Evolutionary conservation across 441 rosid species (phyloP), one percentile per base, ranked within the genome.

Genomic region (Mallotus repandus): DNA sequence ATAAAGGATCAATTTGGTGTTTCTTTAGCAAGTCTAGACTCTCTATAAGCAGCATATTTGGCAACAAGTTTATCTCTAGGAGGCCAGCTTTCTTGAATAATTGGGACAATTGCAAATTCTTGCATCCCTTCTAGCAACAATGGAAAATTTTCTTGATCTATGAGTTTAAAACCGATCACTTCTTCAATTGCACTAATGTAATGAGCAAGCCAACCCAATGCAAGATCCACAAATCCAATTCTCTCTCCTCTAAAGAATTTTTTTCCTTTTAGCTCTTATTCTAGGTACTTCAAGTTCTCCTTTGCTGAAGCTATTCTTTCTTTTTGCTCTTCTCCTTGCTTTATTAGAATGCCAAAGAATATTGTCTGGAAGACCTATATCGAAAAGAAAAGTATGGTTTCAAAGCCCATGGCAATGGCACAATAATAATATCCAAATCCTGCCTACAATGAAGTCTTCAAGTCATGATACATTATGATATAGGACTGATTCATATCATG

Each of bases 171-270:
- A 19, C 75, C 72, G 6, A 10, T 55, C 4, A 66, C 19, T 43
- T 71, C 71, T 9, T 71, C 75, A 9, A 21, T 58, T 15, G 66
- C 32, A 49, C 43, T 14, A 6, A 55, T 9, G 15, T 43, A 68
- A 21, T 46, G 11, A 10, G 32, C 73, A 55, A 78, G 4, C 67
- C 66, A 74, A 4, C 70, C 78, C 4, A 77, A 8, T 18, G 77
- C 77, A 43, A 78, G 32, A 45, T 77, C 84, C 7, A 65, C 35
- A 0, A 69, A 0, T 69, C 84, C 81, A 38, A 79, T 77, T 25
- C 72, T 61, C 15, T 84, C 81, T 21, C 87, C 87, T 14, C 85
- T 79, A 15, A 84, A 84, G 75, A 72, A 81, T 52, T 76, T 79
- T 56, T 79, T 83, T 14, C 79, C 83, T 64, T 53, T 53, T 1